Conservation (phyloP, 2,329 filamentous ascomycete species). For the Fusarium dimerum region DNA sequence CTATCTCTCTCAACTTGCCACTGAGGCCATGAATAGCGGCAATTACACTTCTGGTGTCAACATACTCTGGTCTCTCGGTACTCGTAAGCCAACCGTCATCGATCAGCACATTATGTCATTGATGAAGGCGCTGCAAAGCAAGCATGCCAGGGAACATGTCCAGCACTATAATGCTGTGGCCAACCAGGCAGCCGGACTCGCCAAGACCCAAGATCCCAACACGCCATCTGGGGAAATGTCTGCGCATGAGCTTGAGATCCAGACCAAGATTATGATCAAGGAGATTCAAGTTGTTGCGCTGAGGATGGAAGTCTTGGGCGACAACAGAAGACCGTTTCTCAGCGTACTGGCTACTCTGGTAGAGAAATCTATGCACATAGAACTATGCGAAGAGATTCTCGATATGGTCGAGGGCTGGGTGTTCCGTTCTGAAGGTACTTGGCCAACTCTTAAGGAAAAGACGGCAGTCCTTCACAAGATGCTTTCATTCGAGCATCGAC, state of each 20-base stretch:
- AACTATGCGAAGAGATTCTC: constrained; percentile 88
- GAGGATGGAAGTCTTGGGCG: constrained; percentile 88
- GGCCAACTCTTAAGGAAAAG: constrained; percentile 97
- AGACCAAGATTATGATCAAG: constrained; percentile 89
- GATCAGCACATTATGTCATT: constrained; percentile 84
- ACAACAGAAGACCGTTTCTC: constrained; percentile 88
- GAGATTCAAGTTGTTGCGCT: constrained; percentile 90
- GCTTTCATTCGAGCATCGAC: constrained; percentile 87
- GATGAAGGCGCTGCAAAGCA: constrained; percentile 91
- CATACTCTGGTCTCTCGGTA: constrained; percentile 86
- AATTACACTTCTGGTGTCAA: constrained; percentile 90
- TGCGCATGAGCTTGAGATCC: constrained; percentile 81
- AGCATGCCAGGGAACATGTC: constrained; percentile 92
- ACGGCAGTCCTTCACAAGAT: constrained; percentile 99
- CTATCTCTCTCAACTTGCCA: constrained; percentile 82
- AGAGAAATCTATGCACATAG: constrained; percentile 86
- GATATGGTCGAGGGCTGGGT: constrained; percentile 96
- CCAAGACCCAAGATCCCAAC: constrained; percentile 54
- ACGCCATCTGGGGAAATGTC: constrained; percentile 60
- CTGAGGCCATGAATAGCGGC: constrained; percentile 78
- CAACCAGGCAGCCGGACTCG: constrained; percentile 48
- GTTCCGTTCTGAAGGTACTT: constrained; percentile 91
- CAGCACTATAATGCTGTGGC: constrained; percentile 66
- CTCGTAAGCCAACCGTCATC: constrained; percentile 81
- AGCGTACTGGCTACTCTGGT: constrained; percentile 94